Percentiles rank a stretch among this genome's conserved stretches.
These are phyloP conservation scores for Neurospora sp. DNA, from an alignment of 495 filamentous ascomycete genomes.

Conservation along the genomic window DNA sequence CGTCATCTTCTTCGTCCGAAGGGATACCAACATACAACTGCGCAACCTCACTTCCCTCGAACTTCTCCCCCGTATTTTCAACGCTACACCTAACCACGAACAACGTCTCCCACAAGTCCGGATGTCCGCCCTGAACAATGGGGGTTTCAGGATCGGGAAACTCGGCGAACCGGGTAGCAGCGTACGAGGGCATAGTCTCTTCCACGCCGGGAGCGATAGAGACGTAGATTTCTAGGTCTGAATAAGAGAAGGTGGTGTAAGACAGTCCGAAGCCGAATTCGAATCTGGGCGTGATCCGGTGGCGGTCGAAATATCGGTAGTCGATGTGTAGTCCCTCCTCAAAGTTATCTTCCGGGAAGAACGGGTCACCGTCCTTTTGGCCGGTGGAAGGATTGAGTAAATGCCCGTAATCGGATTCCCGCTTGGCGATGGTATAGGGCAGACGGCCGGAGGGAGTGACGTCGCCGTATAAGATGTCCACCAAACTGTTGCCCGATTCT, in stretches of 20 bases:
- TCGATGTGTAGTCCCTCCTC: slow-evolving; percentile 69
- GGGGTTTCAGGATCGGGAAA: slow-evolving; percentile 7
- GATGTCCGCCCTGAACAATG: slow-evolving; percentile 53
- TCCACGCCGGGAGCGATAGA: background rate
- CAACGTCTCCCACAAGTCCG: slow-evolving; percentile 56
- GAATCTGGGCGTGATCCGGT: slow-evolving; percentile 53
- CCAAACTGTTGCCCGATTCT: slow-evolving; percentile 22
- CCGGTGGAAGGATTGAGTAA: slow-evolving; percentile 38
- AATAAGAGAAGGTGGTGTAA: slow-evolving; percentile 51
- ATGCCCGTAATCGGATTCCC: slow-evolving; percentile 41
- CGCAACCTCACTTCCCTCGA: slow-evolving; percentile 46
- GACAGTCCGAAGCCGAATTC: slow-evolving; percentile 74
- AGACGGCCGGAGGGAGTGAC: slow-evolving; percentile 52
- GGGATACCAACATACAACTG: slow-evolving; percentile 49
- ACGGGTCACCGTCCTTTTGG: slow-evolving; percentile 14
- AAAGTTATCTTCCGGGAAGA: slow-evolving; percentile 44
- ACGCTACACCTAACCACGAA: slow-evolving; percentile 46
- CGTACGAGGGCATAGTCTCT: background rate
- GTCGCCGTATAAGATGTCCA: slow-evolving; percentile 25
- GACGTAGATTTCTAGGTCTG: background rate
- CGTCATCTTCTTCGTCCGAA: background rate
- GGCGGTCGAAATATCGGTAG: slow-evolving; percentile 66
- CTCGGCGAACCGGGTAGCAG: background rate
- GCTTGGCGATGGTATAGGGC: slow-evolving; percentile 57
- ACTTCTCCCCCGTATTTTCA: slow-evolving; percentile 51